Base-by-base conservation (phyloP, 768 basidiomycete species). In the Pholiota microspora region DNA sequence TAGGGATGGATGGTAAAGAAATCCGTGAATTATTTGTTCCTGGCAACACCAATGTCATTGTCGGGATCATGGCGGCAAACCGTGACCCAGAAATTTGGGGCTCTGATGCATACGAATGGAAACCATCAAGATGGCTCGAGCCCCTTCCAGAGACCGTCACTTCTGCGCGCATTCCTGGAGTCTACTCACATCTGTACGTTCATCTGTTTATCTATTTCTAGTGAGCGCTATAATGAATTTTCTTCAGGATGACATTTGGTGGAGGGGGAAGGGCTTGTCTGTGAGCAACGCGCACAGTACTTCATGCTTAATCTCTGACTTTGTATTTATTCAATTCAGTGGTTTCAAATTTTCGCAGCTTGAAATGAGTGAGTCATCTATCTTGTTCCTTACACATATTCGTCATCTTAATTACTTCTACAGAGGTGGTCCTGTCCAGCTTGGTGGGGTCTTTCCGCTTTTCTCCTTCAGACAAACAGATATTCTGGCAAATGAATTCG, bases 51-150 rank as follows among this genome's bases (percentile, higher is more conserved):
- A 56, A 61, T 6, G 36, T 67, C 16, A 45, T 28, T 23, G 64
- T 45, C 49, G 76, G 53, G 52, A 70, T 61, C 51, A 68, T 47
- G 65, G 73, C 23, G 29, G 71, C 68, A 5, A 80, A 80, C 55
- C 63, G 69, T 1, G 70, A 70, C 44, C 68, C 66, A 13, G 69
- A 68, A 5, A 61, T 80, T 16, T 82, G 78, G 78, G 79, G 79
- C 7, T 67, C 71, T 1, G 78, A 81, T 55, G 73, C 75, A 4
- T 29, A 64, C 13, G 74, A 77, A 54, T 79, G 75, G 70, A 79
- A 74, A 51, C 79, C 78, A 0, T 77, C 79, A 51, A 63, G 79
- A 13, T 82, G 80, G 79, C 61, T 79, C 6, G 61, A 63, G 0
- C 58, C 53, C 10, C 50, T 64, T 15, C 64, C 61, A 7, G 56